Evolutionary conservation across 352 stramenopile species (phyloP).

Genomic region (Thalassiosira allenii): DNA sequence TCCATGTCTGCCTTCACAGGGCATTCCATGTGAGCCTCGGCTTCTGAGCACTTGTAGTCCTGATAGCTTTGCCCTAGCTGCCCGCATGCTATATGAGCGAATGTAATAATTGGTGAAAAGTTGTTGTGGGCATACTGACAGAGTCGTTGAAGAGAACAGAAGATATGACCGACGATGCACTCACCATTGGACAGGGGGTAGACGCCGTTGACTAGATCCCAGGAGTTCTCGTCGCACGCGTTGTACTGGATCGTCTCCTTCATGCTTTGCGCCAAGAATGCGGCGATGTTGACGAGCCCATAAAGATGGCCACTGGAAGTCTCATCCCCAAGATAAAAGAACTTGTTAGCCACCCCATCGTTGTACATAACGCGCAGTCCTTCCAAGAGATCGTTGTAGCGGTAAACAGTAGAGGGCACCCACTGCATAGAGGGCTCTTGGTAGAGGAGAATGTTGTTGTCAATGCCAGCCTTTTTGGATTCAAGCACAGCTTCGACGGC

Average conservation of each 20-base stretch:
- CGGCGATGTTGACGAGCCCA: slow-evolving; percentile 53
- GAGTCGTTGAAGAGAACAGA: too few relatives aligned
- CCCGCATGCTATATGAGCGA: too few relatives aligned
- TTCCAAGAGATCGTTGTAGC: slow-evolving; percentile 17
- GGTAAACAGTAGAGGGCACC: slow-evolving; percentile 6
- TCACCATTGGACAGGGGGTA: slow-evolving; percentile 34
- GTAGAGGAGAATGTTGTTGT: slow-evolving; percentile 29
- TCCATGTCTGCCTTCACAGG: slow-evolving; percentile 1
- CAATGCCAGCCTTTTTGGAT: slow-evolving; percentile 1
- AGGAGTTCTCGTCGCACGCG: slow-evolving; percentile 49
- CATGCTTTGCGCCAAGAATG: slow-evolving; percentile 57
- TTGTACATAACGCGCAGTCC: slow-evolving; percentile 28
- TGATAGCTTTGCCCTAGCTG: slow-evolving; percentile 14
- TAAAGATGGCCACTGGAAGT: slow-evolving; percentile 28
- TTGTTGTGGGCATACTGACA: too few relatives aligned
- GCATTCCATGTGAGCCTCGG: slow-evolving; percentile 16
- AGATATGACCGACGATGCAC: too few relatives aligned
- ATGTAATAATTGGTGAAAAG: too few relatives aligned
- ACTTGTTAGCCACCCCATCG: slow-evolving; percentile 27
- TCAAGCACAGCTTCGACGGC: not conserved
- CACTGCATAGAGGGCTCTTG: slow-evolving; percentile 1
- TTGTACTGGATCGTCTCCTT: slow-evolving; percentile 62
- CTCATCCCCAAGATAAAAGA: slow-evolving; percentile 45
- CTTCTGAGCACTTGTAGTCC: slow-evolving; percentile 10
- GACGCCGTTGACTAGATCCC: slow-evolving; percentile 26